Base-by-base conservation (phyloP, 202 grass and related monocot species). In the Dendrocalamus latiflorus region DNA sequence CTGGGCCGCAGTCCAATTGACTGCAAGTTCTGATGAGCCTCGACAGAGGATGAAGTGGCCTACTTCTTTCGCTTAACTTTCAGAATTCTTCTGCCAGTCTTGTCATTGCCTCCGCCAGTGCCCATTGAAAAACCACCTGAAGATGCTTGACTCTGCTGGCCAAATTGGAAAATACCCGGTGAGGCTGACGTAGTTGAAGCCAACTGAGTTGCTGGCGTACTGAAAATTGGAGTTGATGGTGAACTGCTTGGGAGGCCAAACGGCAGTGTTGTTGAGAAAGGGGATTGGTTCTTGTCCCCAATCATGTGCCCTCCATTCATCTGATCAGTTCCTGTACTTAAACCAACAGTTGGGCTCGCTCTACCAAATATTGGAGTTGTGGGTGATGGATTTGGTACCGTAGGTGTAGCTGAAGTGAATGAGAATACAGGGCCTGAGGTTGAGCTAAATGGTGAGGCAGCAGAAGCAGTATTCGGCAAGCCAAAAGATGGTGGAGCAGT, bases 21-120 rank as follows among this genome's bases (percentile, higher is more conserved):
- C 21, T 71, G 59, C 30, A 24, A 51, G 15, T 53, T 59, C 26
- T 39, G 25, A 51, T 17, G 11, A 57, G 39, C 37, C 5, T 21
- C 22, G 21, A 50, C 10, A 47, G 11, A 63, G 21, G 5, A 76
- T 7, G 4, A 50, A 55, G 37, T n/a, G 6, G 18, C 9, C 51
- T 79, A 86, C 74, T 89, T 92, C 61, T 75, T 86, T 81, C 70
- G 65, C 75, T 82, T 81, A 70, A 77, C 80, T 76, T 75, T 92
- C 43, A 92, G 4, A 39, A 81, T 81, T 84, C 81, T 89, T 65
- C 90, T 86, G 41, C 55, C 51, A 4, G 90, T 68, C 48, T 89
- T 92, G 37, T 86, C 78, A 17, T 68, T 86, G 37, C 72, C 76
- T 4, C 84, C 65, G 9, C 81, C 60, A 50, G 65, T 20, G 20